Evolutionary conservation across 805 yeast genomes (phyloP), one percentile per base, ranked within the genome.

Genomic region (Candida wancherniae): DNA sequence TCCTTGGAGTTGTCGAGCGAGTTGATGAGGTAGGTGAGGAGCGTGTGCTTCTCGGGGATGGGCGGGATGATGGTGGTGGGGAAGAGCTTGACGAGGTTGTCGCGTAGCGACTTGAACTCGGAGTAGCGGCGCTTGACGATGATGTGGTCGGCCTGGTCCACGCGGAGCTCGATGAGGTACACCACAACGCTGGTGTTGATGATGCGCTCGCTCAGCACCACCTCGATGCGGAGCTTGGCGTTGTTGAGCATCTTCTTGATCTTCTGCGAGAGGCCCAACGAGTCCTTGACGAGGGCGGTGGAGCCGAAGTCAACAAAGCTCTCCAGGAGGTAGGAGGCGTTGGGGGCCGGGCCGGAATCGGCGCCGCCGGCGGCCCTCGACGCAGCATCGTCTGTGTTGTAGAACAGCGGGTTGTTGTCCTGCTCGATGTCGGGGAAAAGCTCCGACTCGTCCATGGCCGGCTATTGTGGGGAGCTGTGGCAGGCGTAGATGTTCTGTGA

Each of bases 21-120:
- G 31, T 62, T 63, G 30, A 60, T 45, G 28, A 67, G 43, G 35
- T 61, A 66, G 15, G 65, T 56, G 25, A 72, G 57, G 10, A 75
- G 42, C 2, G 78, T 67, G 40, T 66, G 71, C 37, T 66, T 66
- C 34, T 63, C 70, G 1, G 71, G 71, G 5, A 66, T 63, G 4
- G 71, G 70, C 2, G 71, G 71, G 5, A 66, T 47, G 4, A 66
- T 50, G 9, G 53, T 33, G 2, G 68, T 61, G 5, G 71, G 71
- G 30, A 50, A 63, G n/a, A 65, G 42, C 40, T 53, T 55, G 28
- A 54, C 43, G 21, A 66, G 41, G 37, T 51, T 54, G 35, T 63
- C 69, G 15, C 70, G 47, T 8, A 66, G 51, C 15, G 68, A 61
- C 40, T 63, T 65, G 47, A 66, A 66, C 44, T 66, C 71, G 25